These are phyloP conservation scores for Penicillium lagena DNA, from an alignment of 495 filamentous ascomycete genomes.

Conservation along the genomic window DNA sequence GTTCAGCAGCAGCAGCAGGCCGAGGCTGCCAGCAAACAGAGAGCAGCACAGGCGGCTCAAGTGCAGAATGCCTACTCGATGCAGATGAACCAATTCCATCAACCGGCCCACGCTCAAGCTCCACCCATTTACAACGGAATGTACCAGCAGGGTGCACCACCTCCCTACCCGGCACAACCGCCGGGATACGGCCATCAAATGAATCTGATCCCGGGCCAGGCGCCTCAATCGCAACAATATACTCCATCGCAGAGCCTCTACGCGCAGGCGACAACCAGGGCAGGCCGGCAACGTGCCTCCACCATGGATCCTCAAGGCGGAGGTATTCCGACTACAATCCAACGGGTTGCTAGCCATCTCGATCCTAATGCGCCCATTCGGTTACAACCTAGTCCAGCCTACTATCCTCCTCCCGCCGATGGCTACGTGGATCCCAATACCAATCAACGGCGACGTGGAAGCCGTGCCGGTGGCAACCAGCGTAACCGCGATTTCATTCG, in stretches of 20 bases:
- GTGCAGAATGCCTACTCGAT: constrained; percentile 51
- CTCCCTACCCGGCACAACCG: constrained; percentile 72
- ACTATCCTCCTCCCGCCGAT: constrained; percentile 93
- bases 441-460: constrained; percentile 71
- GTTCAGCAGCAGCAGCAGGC: constrained; percentile 95
- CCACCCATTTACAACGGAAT: constrained; percentile 76
- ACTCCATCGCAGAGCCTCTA: constrained; percentile 69
- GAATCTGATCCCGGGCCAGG: constrained; percentile 61
- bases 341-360: constrained; percentile 93
- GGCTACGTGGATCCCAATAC: constrained; percentile 60
- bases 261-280: constrained; percentile 74
- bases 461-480: constrained; percentile 55
- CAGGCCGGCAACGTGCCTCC: constrained; percentile 82
- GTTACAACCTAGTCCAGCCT: constrained; percentile 91
- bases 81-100: constrained; percentile 54
- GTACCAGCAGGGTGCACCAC: constrained; percentile 73
- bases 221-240: constrained; percentile 66
- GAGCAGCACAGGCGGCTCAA: constrained; percentile 59
- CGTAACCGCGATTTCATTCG: constrained; percentile 86
- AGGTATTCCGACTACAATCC: constrained; percentile 87
- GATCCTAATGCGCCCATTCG: constrained; percentile 93
- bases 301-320: constrained; percentile 92
- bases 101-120: constrained; percentile 41
- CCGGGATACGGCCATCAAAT: constrained; percentile 68
- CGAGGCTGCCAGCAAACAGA: constrained; percentile 84